Evolutionary conservation across 2,329 filamentous ascomycete species (phyloP).

Genomic region (Epichloe sibirici): DNA sequence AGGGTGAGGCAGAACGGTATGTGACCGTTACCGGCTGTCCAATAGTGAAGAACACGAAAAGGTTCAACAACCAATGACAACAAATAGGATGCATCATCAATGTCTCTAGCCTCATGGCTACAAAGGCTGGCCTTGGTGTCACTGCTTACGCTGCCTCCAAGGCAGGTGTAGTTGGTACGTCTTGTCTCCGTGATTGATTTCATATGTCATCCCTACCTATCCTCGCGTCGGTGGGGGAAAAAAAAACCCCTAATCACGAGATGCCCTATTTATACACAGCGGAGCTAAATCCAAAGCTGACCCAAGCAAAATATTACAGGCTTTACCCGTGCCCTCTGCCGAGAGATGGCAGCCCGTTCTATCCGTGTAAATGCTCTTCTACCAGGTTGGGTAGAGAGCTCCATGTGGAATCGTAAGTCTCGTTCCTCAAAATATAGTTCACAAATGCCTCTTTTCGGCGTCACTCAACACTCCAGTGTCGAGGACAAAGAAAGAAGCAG

Average conservation of each 20-base stretch:
- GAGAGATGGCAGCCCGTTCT: slow-evolving; percentile 45
- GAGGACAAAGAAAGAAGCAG: background rate
- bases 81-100: slow-evolving; percentile 61
- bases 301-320: slow-evolving; percentile 27
- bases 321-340: slow-evolving; percentile 55
- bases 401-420: slow-evolving; percentile 60
- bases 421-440: slow-evolving; percentile 4
- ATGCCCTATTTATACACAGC: slow-evolving; percentile 8
- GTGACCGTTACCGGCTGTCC: background rate
- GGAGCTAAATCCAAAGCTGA: background rate
- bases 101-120: slow-evolving; percentile 62
- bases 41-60: background rate
- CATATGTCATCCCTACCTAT: slow-evolving; percentile 5
- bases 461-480: background rate
- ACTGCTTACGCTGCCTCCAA: slow-evolving; percentile 70
- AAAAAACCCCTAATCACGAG: background rate
- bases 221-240: background rate
- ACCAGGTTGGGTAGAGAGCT: slow-evolving; percentile 71
- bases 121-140: slow-evolving; percentile 56
- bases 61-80: background rate
- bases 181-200: slow-evolving; percentile 1
- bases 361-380: slow-evolving; percentile 71
- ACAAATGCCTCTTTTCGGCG: slow-evolving; percentile 3
- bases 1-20: slow-evolving; percentile 21
- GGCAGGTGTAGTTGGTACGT: slow-evolving; percentile 59